Base-by-base conservation (phyloP, 495 filamentous ascomycete genomes). In the Penicillium bialowiezense region DNA sequence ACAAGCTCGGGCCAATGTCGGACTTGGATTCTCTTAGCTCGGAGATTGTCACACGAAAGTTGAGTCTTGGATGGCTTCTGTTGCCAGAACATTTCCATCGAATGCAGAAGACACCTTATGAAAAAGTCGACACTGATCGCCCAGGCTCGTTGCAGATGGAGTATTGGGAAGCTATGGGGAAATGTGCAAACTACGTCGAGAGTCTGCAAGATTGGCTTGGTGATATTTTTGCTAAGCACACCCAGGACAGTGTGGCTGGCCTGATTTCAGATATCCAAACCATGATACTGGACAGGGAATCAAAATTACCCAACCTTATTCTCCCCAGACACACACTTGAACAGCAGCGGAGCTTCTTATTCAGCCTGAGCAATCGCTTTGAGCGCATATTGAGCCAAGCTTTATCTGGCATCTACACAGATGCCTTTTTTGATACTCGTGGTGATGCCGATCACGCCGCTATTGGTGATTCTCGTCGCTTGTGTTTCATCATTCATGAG, bases 401-500 rank as follows among this genome's bases (percentile, higher is more conserved):
- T 12, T 17, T 45, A 29, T 34, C 0, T 36, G 32, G 43, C 20
- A 34, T 34, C 13, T 44, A 44, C 31, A 35, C 8, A 1, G 29
- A 20, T 14, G 6, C 20, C 17, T 44, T 44, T 13, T 44, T 44
- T 24, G 12, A 12, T 18, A 33, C 28, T 3, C 10, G 1, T 8
- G 20, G n/a, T 4, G 7, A 44, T 34, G 7, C 9, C 10, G 19
- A 0, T 7, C 2, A 23, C 5, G 5, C 2, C 3, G 21, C 4
- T 3, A 3, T n/a, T 12, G 26, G 3, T 7, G 31, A 35, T 12
- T n/a, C 19, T 24, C 42, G 42, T 10, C 42, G 42, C 18, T 28
- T 44, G 20, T 29, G 42, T 24, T 79, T 81, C 0, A 62, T 77
- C 3, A 60, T 83, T 8, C 79, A 83, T 33, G 73, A 75, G 24